phyloP scores from a whole-genome alignment of 208 protist genomes.

The Trypanosoma theileri region DNA sequence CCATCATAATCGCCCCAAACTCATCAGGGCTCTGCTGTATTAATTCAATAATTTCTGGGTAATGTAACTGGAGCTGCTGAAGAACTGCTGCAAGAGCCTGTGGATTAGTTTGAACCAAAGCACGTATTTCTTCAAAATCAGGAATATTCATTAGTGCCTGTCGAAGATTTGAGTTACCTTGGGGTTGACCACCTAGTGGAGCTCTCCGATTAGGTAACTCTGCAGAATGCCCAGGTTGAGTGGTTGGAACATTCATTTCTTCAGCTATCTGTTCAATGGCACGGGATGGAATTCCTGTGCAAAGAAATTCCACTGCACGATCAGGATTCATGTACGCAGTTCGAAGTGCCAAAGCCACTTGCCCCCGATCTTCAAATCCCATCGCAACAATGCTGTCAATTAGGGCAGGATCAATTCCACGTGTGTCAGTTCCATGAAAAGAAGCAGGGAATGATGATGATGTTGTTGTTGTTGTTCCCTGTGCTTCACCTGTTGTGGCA shows the following conservation, averaged over 20 bases:
- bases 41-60: constrained; percentile 64
- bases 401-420: constrained; percentile 44
- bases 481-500: neutral
- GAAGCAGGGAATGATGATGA: constrained; percentile 4
- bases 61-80: constrained; percentile 63
- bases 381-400: constrained; percentile 83
- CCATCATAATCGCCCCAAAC: constrained; percentile 70
- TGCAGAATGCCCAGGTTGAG: neutral
- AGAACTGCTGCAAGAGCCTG: constrained; percentile 56
- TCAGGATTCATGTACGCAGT: constrained; percentile 87
- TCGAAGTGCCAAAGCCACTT: constrained; percentile 73
- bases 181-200: constrained; percentile 11
- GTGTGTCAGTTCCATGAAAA: neutral
- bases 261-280: constrained; percentile 24
- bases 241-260: neutral
- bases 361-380: constrained; percentile 82
- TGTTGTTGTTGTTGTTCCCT: constrained; percentile 2
- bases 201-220: constrained; percentile 1
- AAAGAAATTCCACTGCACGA: constrained; percentile 87
- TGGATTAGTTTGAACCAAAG: constrained; percentile 59
- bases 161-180: constrained; percentile 29
- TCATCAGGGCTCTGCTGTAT: constrained; percentile 64
- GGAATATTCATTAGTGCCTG: constrained; percentile 59
- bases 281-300: constrained; percentile 67
- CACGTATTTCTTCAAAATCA: constrained; percentile 72